Evolutionary conservation across 2,329 filamentous ascomycete genomes (phyloP), one percentile per base, ranked within the genome.

Genomic region (Zymoseptoria crescenta): DNA sequence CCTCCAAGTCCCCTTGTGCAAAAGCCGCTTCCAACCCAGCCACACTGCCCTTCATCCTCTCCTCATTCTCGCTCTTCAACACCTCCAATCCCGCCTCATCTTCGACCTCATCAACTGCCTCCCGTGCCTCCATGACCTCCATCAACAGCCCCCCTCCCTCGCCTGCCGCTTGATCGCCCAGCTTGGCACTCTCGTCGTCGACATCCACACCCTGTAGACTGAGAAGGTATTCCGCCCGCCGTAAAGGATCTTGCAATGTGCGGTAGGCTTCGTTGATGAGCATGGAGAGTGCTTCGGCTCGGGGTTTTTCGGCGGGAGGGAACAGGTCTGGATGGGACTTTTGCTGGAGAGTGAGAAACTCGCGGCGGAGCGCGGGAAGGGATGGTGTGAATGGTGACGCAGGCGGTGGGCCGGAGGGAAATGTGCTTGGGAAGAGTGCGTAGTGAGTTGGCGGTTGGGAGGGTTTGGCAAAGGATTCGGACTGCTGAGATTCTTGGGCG

Each of bases 181-280:
- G 80, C 68, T 87, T 84, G 4, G 86, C 83, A 2, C 82, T 82
- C 75, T 95, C 91, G 69, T 96, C 91, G 66, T 86, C 84, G 0
- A 94, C 85, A 70, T 96, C 89, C 20, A 92, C 82, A 0, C 87
- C 90, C 49, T 86, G 81, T 48, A 60, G 60, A 3, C 76, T 74
- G 0, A 97, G 82, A 5, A 97, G 77, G 72, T 97, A 96, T 73
- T 96, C 91, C n/a, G 93, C 92, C 24, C 94, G 84, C 53, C 83
- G 74, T 10, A 99, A 78, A 16, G 94, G 92, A 66, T 87, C 84
- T 54, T 83, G 78, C 0, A 99, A 82, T 2, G 92, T 96, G 69
- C 85, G 87, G 80, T 95, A 97, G 0, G 94, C 94, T 65, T 91
- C 87, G 79, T 97, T 97, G 73, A 97, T 92, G 27, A 84, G 82